Evolutionary conservation across 2,329 filamentous ascomycete species (phyloP), one percentile per base, ranked within the genome.

Genomic region (Exophiala sideris): DNA sequence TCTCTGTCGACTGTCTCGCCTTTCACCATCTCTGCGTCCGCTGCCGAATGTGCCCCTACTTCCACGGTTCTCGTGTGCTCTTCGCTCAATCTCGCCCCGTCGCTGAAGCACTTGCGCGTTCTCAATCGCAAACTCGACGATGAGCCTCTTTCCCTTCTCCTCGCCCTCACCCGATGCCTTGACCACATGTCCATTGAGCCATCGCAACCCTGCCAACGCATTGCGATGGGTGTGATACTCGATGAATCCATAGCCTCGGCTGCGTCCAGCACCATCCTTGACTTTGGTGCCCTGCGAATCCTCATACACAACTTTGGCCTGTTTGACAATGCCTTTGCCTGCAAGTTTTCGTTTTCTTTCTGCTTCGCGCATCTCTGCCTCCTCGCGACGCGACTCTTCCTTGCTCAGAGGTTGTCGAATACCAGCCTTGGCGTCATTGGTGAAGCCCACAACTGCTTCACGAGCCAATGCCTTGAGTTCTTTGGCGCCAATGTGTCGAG

Each of bases 91-190:
- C 57, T 85, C 83, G 57, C 78, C 82, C 50, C 95, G 81, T 60
- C 94, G 81, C 62, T 86, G 82, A n/a, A 99, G 87, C 1, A 99
- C 94, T 66, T 96, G 91, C 1, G 90, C 91, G 65, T 99, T 99
- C 73, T 99, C 94, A 69, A 99, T 96, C 16, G 94, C 91, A 69
- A 99, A 99, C 71, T 99, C 95, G 35, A 92, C 92, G 67, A 99
- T 90, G 48, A 99, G 74, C 10, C 94, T 81, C 72, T 94, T 91
- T 69, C 90, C 92, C 73, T 87, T 89, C 61, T 94, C 91, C 9
- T 45, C 55, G 21, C 69, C 71, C 8, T 66, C 64, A n/a, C 68
- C 58, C 3, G 61, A 60, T 11, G 65, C 62, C 35, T 70, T 79
- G 36, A 86, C 73, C 7, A 77, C 75, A 61, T 85, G 86, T 1